These are phyloP conservation scores for Scheffersomyces amazonensis DNA, from an alignment of 805 yeast species.

Conservation along the genomic window DNA sequence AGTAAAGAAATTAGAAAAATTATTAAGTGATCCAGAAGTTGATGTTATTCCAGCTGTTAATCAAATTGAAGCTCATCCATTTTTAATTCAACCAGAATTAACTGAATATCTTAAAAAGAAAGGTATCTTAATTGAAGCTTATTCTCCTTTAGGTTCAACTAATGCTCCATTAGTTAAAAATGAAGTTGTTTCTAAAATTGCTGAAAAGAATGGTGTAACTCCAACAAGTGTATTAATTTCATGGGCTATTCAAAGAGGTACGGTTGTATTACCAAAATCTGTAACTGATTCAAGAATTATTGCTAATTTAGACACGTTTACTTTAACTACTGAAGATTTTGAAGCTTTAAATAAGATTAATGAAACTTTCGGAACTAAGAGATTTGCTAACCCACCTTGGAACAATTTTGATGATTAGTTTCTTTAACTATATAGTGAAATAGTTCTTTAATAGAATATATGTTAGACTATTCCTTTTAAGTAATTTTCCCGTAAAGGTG, in stretches of 20 bases:
- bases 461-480: no score
- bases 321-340: constrained; percentile 34
- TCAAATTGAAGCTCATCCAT: constrained; percentile 70
- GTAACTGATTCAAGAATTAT: constrained; percentile 33
- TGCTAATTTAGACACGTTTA: constrained; percentile 34
- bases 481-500: no score
- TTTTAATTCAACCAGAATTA: constrained; percentile 42
- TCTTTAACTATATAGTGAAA: no score
- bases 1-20: constrained; percentile 35
- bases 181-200: constrained; percentile 22
- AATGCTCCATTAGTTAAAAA: constrained; percentile 36
- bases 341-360: constrained; percentile 28
- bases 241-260: constrained; percentile 39
- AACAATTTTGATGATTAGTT: constrained; percentile 12
- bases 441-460: no score
- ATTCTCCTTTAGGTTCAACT: constrained; percentile 43
- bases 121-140: constrained; percentile 58
- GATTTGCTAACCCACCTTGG: constrained; percentile 24
- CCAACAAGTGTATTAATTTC: constrained; percentile 35
- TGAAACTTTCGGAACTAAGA: constrained; percentile 31
- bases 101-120: constrained; percentile 54
- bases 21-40: constrained; percentile 48
- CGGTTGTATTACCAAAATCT: constrained; percentile 40
- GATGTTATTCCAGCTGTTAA: constrained; percentile 62
- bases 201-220: constrained; percentile 27